Evolutionary conservation across 306 rosid genomes (phyloP), one percentile per base, ranked within the genome.

Genomic region (Oxytropis ochrocephala): DNA sequence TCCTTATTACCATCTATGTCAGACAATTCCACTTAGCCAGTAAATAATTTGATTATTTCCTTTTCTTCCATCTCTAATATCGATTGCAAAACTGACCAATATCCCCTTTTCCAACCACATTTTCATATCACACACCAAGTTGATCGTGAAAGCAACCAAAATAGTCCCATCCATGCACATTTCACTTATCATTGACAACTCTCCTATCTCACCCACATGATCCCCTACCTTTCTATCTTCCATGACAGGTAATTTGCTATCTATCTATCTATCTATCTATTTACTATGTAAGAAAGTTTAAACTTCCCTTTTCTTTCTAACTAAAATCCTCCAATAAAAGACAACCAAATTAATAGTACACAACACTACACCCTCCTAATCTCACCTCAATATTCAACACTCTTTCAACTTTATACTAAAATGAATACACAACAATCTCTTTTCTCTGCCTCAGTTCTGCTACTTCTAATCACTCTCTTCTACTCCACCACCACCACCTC

Each of bases 361-460:
- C n/a, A n/a, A n/a, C n/a, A n/a, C n/a, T n/a, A n/a, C n/a, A n/a
- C n/a, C n/a, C n/a, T n/a, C n/a, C n/a, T n/a, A n/a, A n/a, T 30
- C 57, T 13, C 6, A 47, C 1, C 6, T 11, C 35, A 57, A 7
- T 27, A 21, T 21, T 50, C 10, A 11, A 48, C 44, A 11, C 42
- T 1, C n/a, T n/a, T 2, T 57, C 6, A 56, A 8, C 12, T 35
- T 1, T 35, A 5, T 52, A 30, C 60, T 32, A 52, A 24, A 57
- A 82, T 62, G 74, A 81, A 65, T 71, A 83, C 18, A 67, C 73
- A 66, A 52, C 78, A 56, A 5, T 4, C 55, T 74, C 80, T 78
- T 35, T 52, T 83, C 69, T 69, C 69, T 9, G 6, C 70, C 70
- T 61, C 76, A 44, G 6, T 67, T 35, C 72, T 83, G 30, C 53